Conservation (phyloP, 2,329 filamentous ascomycete genomes). For the Pseudomassariella vexata region DNA sequence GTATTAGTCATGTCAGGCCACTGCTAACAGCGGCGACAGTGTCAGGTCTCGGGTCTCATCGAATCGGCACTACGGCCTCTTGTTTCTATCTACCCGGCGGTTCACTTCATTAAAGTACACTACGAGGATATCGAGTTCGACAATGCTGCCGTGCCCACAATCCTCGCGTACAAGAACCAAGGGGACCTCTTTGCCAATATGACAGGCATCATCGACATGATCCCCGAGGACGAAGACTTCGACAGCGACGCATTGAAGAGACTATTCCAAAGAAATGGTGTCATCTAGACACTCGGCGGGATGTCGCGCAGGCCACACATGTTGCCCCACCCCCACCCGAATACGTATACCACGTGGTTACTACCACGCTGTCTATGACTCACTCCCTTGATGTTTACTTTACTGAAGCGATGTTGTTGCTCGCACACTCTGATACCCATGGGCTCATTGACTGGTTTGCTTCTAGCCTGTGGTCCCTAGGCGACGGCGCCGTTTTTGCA, state of each 20-base stretch:
- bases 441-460: too few species aligned
- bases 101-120: constrained; percentile 87
- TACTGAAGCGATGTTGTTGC: constrained; percentile 4
- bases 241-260: constrained; percentile 46
- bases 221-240: constrained; percentile 63
- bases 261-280: constrained; percentile 46
- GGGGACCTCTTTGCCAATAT: constrained; percentile 89
- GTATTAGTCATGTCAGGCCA: not conserved
- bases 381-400: constrained; percentile 4
- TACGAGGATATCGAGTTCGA: constrained; percentile 94
- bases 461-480: too few species aligned
- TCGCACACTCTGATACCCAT: constrained; percentile 7
- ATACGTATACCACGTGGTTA: too few species aligned
- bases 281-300: constrained; percentile 43
- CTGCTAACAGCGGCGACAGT: constrained; percentile 45
- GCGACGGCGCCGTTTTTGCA: too few species aligned
- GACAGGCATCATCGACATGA: constrained; percentile 79
- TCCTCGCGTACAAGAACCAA: constrained; percentile 80
- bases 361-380: not conserved
- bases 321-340: too few species aligned
- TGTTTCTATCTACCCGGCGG: constrained; percentile 62
- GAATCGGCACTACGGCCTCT: constrained; percentile 73
- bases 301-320: too few species aligned
- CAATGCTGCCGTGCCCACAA: constrained; percentile 76
- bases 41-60: constrained; percentile 70